Conservation (phyloP, 2,329 filamentous ascomycete species). For the Fusarium odoratissimum region DNA sequence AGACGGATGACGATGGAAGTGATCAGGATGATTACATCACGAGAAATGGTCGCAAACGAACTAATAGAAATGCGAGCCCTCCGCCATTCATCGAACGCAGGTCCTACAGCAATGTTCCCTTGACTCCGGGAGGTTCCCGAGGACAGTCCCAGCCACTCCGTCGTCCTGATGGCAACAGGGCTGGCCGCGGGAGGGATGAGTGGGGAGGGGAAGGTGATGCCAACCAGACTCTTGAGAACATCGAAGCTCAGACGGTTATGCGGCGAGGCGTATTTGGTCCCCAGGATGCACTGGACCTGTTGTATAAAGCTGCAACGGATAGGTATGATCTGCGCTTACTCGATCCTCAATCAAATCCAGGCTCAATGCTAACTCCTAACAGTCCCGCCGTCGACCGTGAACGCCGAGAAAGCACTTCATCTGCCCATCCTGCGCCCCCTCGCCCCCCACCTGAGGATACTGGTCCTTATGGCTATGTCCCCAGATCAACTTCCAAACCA, state of each 20-base stretch:
- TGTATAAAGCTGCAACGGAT: constrained; percentile 86
- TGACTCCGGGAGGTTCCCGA: constrained; percentile 74
- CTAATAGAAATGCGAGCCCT: constrained; percentile 61
- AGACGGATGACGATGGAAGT: constrained; percentile 69
- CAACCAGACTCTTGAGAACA: constrained; percentile 72
- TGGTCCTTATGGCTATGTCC: constrained; percentile 35
- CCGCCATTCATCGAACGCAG: constrained; percentile 58
- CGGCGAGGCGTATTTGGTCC: constrained; percentile 84
- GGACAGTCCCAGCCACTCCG: constrained; percentile 74
- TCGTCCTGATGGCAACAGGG: constrained; percentile 63
- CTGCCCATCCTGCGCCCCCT: constrained; percentile 26
- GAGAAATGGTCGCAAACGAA: constrained; percentile 78
- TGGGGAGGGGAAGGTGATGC: constrained; percentile 62
- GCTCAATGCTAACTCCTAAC: constrained; percentile 14
- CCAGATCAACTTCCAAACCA: constrained; percentile 25
- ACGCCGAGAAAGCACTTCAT: constrained; percentile 37
- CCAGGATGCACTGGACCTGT: constrained; percentile 89
- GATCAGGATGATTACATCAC: constrained; percentile 74
- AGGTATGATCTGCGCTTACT: constrained; percentile 55
- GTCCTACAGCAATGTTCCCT: constrained; percentile 64
- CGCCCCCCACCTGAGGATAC: constrained; percentile 32
- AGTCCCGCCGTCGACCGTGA: constrained; percentile 43
- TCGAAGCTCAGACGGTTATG: constrained; percentile 74
- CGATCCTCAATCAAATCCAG: background rate
- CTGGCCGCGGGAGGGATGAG: constrained; percentile 46